A percentile compares a stretch with the other conserved stretches of the same genome.
Conservation (phyloP, 192 early-diverging fungal genomes). For the Pilobolus umbonatus region DNA sequence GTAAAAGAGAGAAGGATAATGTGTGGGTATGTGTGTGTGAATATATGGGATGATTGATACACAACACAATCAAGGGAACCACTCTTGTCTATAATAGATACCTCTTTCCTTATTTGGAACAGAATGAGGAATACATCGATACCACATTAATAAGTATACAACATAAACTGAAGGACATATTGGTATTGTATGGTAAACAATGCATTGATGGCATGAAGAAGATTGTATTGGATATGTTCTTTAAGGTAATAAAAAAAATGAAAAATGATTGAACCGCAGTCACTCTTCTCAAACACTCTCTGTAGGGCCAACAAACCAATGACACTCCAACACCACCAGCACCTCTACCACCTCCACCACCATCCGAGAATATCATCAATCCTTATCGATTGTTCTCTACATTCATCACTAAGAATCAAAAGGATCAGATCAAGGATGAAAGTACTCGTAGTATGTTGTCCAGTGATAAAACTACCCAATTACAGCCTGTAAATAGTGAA, state of each 20-base stretch:
- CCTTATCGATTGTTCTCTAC: conserved; percentile 20
- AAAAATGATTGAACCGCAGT: not conserved
- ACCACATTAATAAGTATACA: conserved; percentile 19
- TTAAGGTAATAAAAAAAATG: conserved; percentile 6
- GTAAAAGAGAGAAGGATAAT: not conserved
- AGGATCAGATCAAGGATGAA: not conserved
- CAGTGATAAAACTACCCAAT: not conserved
- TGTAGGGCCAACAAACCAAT: not conserved
- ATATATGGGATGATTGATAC: not conserved
- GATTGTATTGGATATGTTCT: conserved; percentile 13
- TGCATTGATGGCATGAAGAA: conserved; percentile 15
- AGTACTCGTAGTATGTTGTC: not conserved
- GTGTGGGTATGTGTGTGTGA: not conserved
- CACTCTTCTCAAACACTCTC: too few species aligned
- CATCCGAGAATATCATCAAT: conserved; percentile 1
- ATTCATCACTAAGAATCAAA: conserved; percentile 6
- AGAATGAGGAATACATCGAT: conserved; percentile 26
- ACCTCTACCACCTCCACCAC: conserved; percentile 4
- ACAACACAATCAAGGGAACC: too few species aligned
- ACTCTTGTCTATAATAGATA: conserved; percentile 13
- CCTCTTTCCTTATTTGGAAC: conserved; percentile 23
- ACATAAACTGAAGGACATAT: conserved; percentile 10
- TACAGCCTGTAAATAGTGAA: conserved; percentile 19
- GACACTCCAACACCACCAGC: not conserved
- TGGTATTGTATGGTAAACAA: conserved; percentile 19